A percentile compares a stretch with the other conserved stretches of the same genome.
Evolutionary conservation across 2,329 filamentous ascomycete species (phyloP).

Genomic region (Paraphaeosphaeria sporulosa): DNA sequence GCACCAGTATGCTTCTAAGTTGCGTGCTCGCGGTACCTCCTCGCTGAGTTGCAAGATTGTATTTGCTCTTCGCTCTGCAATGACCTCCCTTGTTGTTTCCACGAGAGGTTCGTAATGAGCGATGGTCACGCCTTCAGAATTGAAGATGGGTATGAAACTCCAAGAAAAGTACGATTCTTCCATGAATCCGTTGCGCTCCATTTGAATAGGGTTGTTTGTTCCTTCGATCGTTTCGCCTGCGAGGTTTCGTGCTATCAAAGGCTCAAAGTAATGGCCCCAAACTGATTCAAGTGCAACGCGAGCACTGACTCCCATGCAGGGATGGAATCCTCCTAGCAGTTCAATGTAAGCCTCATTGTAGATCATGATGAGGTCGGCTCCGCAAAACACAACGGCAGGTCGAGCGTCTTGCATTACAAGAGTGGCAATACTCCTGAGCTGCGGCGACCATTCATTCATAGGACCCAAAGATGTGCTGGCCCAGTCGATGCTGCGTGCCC

Average conservation of each 20-base stretch:
- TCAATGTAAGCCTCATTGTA: conserved; percentile 49
- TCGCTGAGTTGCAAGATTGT: conserved; percentile 28
- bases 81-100: conserved; percentile 72
- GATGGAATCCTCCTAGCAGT: conserved; percentile 47
- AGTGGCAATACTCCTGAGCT: conserved; percentile 77
- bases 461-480: conserved; percentile 73
- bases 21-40: conserved; percentile 60
- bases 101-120: conserved; percentile 79
- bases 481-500: conserved; percentile 76
- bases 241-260: conserved; percentile 29
- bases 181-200: conserved; percentile 70
- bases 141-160: conserved; percentile 77
- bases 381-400: conserved; percentile 69
- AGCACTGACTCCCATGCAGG: conserved; percentile 67
- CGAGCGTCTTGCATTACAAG: conserved; percentile 66
- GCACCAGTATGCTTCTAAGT: conserved; percentile 74
- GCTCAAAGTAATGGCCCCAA: conserved; percentile 19
- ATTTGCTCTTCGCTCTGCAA: conserved; percentile 7
- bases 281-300: conserved; percentile 63
- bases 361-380: conserved; percentile 44
- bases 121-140: conserved; percentile 71
- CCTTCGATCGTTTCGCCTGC: conserved; percentile 32
- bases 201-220: conserved; percentile 76
- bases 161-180: conserved; percentile 84
- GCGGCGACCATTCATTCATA: conserved; percentile 72